These are phyloP conservation scores for Ceratocystis alfenasii DNA, from an alignment of 2,329 filamentous ascomycete genomes.

Conservation along the genomic window DNA sequence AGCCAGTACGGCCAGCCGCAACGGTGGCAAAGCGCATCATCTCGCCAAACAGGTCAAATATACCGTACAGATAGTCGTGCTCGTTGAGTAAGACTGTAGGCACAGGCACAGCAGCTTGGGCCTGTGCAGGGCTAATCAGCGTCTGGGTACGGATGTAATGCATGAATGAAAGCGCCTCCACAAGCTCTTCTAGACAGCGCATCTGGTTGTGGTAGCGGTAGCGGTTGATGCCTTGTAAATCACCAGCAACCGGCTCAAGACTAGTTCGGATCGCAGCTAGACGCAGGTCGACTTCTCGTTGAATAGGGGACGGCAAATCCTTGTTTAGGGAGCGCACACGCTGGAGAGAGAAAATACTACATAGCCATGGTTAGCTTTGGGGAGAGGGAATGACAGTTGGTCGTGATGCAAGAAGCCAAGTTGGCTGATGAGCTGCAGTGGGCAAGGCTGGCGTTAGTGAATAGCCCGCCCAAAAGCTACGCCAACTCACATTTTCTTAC, in stretches of 20 bases:
- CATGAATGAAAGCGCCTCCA: slow-evolving; percentile 80
- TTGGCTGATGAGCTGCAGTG: background rate
- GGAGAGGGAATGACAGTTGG: background rate
- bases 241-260: slow-evolving; percentile 55
- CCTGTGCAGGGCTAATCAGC: slow-evolving; percentile 56
- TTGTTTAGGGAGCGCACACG: slow-evolving; percentile 49
- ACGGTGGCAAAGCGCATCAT: slow-evolving; percentile 95
- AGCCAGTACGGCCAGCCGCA: slow-evolving; percentile 62
- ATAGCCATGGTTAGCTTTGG: background rate
- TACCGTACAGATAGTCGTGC: slow-evolving; percentile 77
- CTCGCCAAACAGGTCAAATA: slow-evolving; percentile 91
- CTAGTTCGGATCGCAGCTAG: slow-evolving; percentile 58
- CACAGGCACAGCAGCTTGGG: slow-evolving; percentile 37
- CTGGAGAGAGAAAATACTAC: slow-evolving; percentile 33
- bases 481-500: slow-evolving; percentile 76
- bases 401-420: too few relatives aligned
- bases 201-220: slow-evolving; percentile 72
- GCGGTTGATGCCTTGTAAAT: slow-evolving; percentile 67
- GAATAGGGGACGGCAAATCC: slow-evolving; percentile 54
- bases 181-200: slow-evolving; percentile 82
- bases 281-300: slow-evolving; percentile 57
- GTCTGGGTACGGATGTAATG: slow-evolving; percentile 72
- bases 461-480: background rate
- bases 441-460: background rate
- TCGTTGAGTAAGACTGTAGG: slow-evolving; percentile 45